Percentiles rank a stretch among this genome's conserved stretches.
These are phyloP conservation scores for Colletotrichum camelliae DNA, from an alignment of 2,329 filamentous ascomycete species.

Conservation along the genomic window DNA sequence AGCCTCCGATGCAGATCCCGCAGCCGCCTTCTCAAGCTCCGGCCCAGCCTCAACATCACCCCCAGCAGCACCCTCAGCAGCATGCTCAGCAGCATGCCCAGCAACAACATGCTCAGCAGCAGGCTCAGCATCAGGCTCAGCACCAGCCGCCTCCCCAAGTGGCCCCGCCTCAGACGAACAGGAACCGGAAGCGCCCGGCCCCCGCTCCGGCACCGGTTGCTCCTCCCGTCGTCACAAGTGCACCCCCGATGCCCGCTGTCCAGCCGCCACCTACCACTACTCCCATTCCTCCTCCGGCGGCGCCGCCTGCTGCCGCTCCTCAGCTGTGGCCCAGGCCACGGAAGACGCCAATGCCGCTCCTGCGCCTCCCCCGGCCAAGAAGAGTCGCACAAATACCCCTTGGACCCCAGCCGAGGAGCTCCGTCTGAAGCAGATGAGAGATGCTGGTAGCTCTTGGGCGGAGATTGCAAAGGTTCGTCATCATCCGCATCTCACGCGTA, in stretches of 20 bases:
- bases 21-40: slow-evolving; percentile 40
- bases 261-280: slow-evolving; percentile 39
- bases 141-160: slow-evolving; percentile 31
- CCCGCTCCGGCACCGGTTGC: slow-evolving; percentile 42
- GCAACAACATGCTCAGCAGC: not conserved
- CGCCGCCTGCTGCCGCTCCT: slow-evolving; percentile 32
- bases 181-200: slow-evolving; percentile 31
- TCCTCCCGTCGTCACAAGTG: slow-evolving; percentile 34
- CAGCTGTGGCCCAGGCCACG: slow-evolving; percentile 32
- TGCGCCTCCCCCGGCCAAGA: slow-evolving; percentile 73
- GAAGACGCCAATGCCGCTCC: slow-evolving; percentile 37
- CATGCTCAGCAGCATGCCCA: not conserved
- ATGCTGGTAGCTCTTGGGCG: slow-evolving; percentile 92
- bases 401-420: slow-evolving; percentile 97
- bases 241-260: slow-evolving; percentile 27
- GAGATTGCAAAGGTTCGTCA: slow-evolving; percentile 90
- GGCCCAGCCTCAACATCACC: slow-evolving; percentile 31
- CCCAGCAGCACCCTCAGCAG: slow-evolving; percentile 31
- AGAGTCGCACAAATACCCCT: slow-evolving; percentile 96
- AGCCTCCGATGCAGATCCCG: slow-evolving; percentile 51
- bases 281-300: slow-evolving; percentile 38
- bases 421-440: slow-evolving; percentile 90
- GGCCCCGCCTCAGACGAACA: slow-evolving; percentile 37
- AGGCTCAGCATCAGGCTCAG: slow-evolving; percentile 6
- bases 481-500: not conserved